Evolutionary conservation across 768 basidiomycete genomes (phyloP).

Genomic region (Amanita exitialis): DNA sequence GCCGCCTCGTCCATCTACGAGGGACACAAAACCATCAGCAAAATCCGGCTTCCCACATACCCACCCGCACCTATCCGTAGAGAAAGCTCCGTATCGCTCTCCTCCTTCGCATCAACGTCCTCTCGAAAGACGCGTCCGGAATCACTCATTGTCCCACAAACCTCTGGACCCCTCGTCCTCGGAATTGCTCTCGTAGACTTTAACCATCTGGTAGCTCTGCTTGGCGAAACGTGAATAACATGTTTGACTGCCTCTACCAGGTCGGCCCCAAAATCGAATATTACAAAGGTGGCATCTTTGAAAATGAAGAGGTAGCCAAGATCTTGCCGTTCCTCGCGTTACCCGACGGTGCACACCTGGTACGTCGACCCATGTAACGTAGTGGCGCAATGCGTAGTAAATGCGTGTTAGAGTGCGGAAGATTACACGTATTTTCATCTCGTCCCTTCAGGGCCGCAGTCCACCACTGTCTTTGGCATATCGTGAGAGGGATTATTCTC

Average conservation of each 20-base stretch:
- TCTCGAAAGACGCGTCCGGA: constrained; percentile 73
- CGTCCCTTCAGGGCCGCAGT: constrained; percentile 58
- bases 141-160: constrained; percentile 57
- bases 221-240: background rate
- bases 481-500: constrained; percentile 46
- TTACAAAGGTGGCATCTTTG: constrained; percentile 64
- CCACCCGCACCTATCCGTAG: constrained; percentile 41
- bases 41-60: constrained; percentile 36
- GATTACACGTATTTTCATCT: constrained; percentile 97
- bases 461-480: constrained; percentile 90
- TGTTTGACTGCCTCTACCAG: constrained; percentile 26
- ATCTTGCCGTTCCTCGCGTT: constrained; percentile 92
- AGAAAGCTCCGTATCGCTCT: constrained; percentile 43
- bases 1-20: constrained; percentile 37
- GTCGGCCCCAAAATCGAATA: constrained; percentile 92
- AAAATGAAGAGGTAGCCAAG: constrained; percentile 77
- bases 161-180: constrained; percentile 54
- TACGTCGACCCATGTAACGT: constrained; percentile 25
- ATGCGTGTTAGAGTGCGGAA: constrained; percentile 54
- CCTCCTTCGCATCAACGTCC: constrained; percentile 55
- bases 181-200: constrained; percentile 93
- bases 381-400: constrained; percentile 4
- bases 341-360: constrained; percentile 94
- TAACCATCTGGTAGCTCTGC: constrained; percentile 68
- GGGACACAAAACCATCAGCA: constrained; percentile 21